phyloP scores from a whole-genome alignment of 148 eudicot species.

The Amaranthus palmeri region DNA sequence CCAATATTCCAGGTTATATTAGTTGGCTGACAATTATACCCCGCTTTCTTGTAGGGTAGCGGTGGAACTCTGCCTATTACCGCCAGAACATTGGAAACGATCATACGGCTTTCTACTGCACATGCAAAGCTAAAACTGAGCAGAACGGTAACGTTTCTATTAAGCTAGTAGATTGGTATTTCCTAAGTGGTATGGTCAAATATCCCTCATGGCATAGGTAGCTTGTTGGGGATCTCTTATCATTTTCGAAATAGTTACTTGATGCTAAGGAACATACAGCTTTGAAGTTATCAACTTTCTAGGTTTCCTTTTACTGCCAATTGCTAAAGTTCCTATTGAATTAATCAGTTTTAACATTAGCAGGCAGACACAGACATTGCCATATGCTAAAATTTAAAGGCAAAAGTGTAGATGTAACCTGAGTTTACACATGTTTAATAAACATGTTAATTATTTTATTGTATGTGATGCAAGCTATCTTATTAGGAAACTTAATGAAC shows the following conservation, averaged over 20 bases:
- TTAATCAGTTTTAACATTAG: too few species aligned
- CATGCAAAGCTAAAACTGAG: conserved; percentile 93
- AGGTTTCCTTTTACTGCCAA: neutral
- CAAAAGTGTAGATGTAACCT: neutral
- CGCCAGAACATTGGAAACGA: conserved; percentile 96
- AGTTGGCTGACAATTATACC: neutral
- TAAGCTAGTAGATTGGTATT: neutral
- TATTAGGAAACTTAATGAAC: neutral
- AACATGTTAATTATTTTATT: neutral
- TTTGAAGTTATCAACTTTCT: neutral
- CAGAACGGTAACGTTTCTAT: conserved; percentile 55
- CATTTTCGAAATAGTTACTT: neutral
- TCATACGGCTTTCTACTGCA: conserved; percentile 93
- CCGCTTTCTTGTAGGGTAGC: conserved; percentile 43
- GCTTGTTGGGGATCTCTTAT: neutral
- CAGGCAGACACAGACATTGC: too few species aligned
- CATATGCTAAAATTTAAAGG: neutral
- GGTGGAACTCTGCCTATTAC: conserved; percentile 98
- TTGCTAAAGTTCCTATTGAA: too few species aligned
- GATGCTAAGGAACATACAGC: neutral
- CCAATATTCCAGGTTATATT: neutral
- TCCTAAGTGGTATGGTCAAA: neutral
- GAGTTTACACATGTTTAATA: neutral
- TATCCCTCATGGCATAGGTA: neutral
- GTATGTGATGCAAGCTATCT: neutral